Evolutionary conservation across 2,329 filamentous ascomycete genomes (phyloP).

Genomic region (Exophiala viscosa): DNA sequence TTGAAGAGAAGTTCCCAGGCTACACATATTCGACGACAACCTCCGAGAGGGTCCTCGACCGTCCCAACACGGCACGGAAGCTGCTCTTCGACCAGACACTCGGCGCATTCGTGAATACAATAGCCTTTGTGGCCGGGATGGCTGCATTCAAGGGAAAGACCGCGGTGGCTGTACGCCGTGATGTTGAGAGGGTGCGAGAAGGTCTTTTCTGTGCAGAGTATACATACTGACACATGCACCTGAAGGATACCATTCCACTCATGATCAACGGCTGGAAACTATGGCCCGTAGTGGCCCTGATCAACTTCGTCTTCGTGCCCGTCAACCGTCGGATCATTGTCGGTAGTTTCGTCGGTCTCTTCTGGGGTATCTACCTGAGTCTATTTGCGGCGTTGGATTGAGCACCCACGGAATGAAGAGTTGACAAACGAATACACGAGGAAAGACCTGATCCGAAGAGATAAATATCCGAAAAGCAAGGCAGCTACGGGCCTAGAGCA

Average conservation of each 20-base stretch:
- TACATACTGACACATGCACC: conserved; percentile 1
- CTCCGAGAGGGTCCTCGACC: conserved; percentile 33
- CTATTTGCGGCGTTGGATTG: conserved; percentile 1
- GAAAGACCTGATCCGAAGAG: background rate
- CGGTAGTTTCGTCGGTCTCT: conserved; percentile 27
- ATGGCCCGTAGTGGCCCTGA: conserved; percentile 39
- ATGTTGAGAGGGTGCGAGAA: conserved; percentile 33
- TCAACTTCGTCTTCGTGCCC: conserved; percentile 39
- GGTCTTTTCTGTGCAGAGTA: background rate
- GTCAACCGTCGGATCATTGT: conserved; percentile 35
- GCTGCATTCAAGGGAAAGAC: conserved; percentile 43
- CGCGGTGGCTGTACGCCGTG: conserved; percentile 32
- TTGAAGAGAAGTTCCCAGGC: conserved; percentile 72
- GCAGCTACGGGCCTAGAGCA: too few relatives aligned
- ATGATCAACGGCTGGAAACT: conserved; percentile 39
- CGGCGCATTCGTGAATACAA: conserved; percentile 54
- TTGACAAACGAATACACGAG: background rate
- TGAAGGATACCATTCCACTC: conserved; percentile 37
- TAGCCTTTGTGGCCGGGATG: conserved; percentile 55
- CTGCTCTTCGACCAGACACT: conserved; percentile 58
- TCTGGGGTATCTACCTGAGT: background rate
- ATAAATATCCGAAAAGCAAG: too few relatives aligned
- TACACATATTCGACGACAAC: conserved; percentile 8
- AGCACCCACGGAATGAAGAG: background rate
- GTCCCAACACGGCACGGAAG: conserved; percentile 54